Evolutionary conservation across 1,139 yeast species (phyloP).

Genomic region (Protomyces gravidus): DNA sequence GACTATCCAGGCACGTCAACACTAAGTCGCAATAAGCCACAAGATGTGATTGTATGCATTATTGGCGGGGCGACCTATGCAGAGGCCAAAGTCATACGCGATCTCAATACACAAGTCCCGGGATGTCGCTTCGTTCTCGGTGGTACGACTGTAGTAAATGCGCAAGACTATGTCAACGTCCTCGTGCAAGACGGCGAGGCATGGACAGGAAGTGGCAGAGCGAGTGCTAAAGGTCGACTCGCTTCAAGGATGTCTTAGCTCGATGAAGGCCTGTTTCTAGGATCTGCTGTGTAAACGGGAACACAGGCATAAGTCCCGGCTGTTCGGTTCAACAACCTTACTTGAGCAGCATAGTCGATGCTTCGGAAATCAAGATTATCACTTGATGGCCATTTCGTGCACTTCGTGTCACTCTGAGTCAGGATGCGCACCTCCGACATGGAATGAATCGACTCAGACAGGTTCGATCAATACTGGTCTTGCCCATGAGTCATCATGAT

Average conservation of each 20-base stretch:
- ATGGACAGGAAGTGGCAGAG: slow-evolving; percentile 9
- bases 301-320: no score
- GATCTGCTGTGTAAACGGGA: no score
- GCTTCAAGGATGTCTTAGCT: not conserved
- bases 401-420: no score
- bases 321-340: no score
- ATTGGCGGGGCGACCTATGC: slow-evolving; percentile 92
- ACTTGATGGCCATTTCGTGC: no score
- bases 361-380: no score
- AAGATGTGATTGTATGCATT: slow-evolving; percentile 73
- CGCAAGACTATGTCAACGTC: slow-evolving; percentile 51
- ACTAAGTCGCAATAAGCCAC: slow-evolving; percentile 48
- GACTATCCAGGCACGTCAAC: slow-evolving; percentile 47
- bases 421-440: no score
- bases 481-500: no score
- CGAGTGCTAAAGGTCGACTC: slow-evolving; percentile 4
- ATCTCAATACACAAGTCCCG: slow-evolving; percentile 49
- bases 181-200: slow-evolving; percentile 2
- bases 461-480: no score
- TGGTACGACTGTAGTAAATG: slow-evolving; percentile 65
- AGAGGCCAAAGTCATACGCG: slow-evolving; percentile 77
- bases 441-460: no score
- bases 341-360: no score
- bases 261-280: no score
- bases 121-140: slow-evolving; percentile 65